phyloP scores from a whole-genome alignment of 1,284 basidiomycete genomes.

The Heterobasidion occidentale region DNA sequence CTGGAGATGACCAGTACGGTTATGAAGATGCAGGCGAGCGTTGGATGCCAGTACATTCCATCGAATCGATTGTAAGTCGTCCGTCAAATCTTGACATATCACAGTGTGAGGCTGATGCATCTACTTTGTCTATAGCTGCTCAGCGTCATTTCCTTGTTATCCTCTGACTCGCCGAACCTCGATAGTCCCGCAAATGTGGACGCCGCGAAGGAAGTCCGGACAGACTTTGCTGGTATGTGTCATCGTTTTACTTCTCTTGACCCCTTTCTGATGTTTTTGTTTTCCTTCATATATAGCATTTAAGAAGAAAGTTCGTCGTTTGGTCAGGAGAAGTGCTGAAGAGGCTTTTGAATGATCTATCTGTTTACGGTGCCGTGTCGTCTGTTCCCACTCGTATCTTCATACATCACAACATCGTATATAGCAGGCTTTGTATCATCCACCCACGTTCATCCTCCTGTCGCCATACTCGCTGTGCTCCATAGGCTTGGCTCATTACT shows the following conservation, averaged over 20 bases:
- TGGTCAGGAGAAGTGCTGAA: conserved; percentile 81
- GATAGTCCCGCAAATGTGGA: conserved; percentile 98
- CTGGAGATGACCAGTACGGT: conserved; percentile 96
- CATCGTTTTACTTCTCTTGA: neutral
- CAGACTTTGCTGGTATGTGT: conserved; percentile 55
- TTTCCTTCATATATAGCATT: conserved; percentile 41
- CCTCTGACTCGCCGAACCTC: conserved; percentile 86
- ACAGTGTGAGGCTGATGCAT: neutral
- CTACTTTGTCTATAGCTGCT: conserved; percentile 67
- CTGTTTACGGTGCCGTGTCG: neutral
- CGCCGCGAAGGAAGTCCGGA: conserved; percentile 87
- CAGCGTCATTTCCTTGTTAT: conserved; percentile 93
- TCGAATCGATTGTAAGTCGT: conserved; percentile 87
- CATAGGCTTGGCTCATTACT: neutral
- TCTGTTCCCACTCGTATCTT: neutral
- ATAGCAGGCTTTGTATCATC: neutral
- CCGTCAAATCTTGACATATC: neutral
- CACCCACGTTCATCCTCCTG: neutral
- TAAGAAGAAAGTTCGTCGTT: conserved; percentile 87
- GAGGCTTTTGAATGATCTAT: conserved; percentile 62
- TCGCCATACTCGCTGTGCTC: neutral
- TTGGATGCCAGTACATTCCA: conserved; percentile 96
- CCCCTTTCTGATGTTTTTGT: neutral
- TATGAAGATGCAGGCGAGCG: conserved; percentile 97
- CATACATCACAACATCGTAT: neutral